Conservation (phyloP, 345 rosid genomes). For the Noccaea caerulescens region DNA sequence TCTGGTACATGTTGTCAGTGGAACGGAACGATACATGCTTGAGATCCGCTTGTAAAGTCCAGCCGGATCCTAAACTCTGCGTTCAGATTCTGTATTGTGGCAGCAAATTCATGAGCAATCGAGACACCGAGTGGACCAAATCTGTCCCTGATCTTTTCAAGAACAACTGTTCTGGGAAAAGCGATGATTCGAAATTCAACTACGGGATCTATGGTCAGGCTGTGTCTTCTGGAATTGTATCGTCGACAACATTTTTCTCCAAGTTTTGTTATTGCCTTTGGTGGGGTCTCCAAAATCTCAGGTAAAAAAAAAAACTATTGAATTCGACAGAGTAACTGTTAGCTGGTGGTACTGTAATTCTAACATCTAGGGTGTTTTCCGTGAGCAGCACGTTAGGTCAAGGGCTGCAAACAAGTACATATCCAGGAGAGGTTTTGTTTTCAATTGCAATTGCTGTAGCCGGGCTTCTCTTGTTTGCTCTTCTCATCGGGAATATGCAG, state of each 20-base stretch:
- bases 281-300: slow-evolving; percentile 95
- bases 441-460: slow-evolving; percentile 71
- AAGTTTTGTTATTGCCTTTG: slow-evolving; percentile 83
- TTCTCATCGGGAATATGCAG: slow-evolving; percentile 87
- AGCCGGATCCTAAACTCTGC: slow-evolving; percentile 48
- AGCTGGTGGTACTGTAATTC: not conserved
- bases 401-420: slow-evolving; percentile 86
- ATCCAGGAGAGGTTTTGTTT: slow-evolving; percentile 72
- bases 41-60: slow-evolving; percentile 58
- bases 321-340: not conserved
- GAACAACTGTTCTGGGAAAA: slow-evolving; percentile 47
- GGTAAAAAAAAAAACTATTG: slow-evolving; percentile 47
- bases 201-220: slow-evolving; percentile 81
- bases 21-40: slow-evolving; percentile 80
- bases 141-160: slow-evolving; percentile 51
- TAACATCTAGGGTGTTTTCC: not conserved
- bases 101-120: slow-evolving; percentile 45
- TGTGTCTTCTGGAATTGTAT: slow-evolving; percentile 58
- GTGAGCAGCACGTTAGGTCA: slow-evolving; percentile 77
- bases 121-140: slow-evolving; percentile 59
- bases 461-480: slow-evolving; percentile 80
- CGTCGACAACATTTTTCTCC: slow-evolving; percentile 54
- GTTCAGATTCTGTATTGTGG: slow-evolving; percentile 71
- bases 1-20: slow-evolving; percentile 81
- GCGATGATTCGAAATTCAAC: slow-evolving; percentile 50